Conservation (phyloP, 1,284 basidiomycete species). For the Moesziomyces sp. region DNA sequence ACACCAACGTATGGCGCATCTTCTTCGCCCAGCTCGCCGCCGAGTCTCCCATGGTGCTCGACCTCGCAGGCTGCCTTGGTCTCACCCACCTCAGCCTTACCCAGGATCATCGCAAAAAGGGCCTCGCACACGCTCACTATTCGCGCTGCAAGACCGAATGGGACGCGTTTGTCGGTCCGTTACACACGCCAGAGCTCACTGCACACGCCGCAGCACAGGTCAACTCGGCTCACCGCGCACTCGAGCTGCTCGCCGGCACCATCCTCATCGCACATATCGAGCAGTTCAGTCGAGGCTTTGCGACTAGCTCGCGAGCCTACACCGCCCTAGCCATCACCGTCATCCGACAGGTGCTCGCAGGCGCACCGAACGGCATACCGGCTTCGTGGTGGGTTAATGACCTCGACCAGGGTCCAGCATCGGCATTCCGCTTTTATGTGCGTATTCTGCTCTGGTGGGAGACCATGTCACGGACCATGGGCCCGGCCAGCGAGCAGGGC, state of each 20-base stretch:
- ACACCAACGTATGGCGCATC: slow-evolving; percentile 26
- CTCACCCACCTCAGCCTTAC: slow-evolving; percentile 24
- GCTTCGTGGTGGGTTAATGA: not conserved
- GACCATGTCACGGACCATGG: slow-evolving; percentile 28
- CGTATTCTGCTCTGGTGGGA: slow-evolving; percentile 32
- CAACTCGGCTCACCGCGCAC: slow-evolving; percentile 6
- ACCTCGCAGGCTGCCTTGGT: slow-evolving; percentile 17
- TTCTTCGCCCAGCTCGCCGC: slow-evolving; percentile 26
- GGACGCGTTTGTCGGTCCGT: slow-evolving; percentile 3
- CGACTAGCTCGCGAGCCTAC: slow-evolving; percentile 6
- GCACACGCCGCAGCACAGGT: not conserved
- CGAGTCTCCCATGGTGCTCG: slow-evolving; percentile 17
- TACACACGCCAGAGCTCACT: slow-evolving; percentile 3
- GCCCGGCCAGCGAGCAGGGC: slow-evolving; percentile 12
- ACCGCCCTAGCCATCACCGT: slow-evolving; percentile 3
- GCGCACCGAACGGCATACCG: not conserved
- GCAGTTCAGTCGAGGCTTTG: slow-evolving; percentile 31
- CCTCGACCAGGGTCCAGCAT: slow-evolving; percentile 20
- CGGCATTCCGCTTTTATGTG: slow-evolving; percentile 26
- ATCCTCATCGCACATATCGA: slow-evolving; percentile 30
- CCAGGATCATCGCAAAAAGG: slow-evolving; percentile 9
- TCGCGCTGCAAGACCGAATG: slow-evolving; percentile 19
- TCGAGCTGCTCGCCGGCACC: slow-evolving; percentile 25
- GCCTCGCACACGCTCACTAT: slow-evolving; percentile 19
- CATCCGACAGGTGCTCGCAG: slow-evolving; percentile 3